Conservation (phyloP, 805 yeast species). For the Lachancea quebecensis region DNA sequence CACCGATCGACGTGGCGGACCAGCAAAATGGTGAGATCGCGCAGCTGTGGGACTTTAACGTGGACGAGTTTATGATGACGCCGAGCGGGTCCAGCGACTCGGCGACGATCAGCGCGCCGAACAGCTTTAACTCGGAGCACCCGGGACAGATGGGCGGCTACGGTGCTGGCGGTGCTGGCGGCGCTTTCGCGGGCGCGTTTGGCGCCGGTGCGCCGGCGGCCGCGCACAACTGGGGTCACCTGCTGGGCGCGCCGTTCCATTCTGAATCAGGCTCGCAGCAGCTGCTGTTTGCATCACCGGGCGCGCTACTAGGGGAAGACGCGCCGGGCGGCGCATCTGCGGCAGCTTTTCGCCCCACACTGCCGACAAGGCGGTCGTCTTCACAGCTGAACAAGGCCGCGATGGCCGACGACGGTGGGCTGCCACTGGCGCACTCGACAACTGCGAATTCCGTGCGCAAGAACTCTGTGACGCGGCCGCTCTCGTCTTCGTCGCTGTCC, state of each 20-base stretch:
- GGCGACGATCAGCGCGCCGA: constrained; percentile 33
- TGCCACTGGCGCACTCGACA: constrained; percentile 14
- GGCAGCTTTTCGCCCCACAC: constrained; percentile 5
- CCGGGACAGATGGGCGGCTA: neutral
- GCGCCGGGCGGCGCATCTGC: neutral
- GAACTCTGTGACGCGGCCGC: constrained; percentile 22
- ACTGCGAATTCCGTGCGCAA: constrained; percentile 26
- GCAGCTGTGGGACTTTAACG: constrained; percentile 35
- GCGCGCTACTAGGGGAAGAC: constrained; percentile 2
- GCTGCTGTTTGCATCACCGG: constrained; percentile 2
- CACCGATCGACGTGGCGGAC: constrained; percentile 27
- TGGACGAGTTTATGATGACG: constrained; percentile 33
- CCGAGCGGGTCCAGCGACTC: constrained; percentile 30
- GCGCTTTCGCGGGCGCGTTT: neutral
- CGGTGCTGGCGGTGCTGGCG: neutral
- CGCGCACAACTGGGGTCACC: constrained; percentile 7
- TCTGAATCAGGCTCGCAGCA: constrained; percentile 1
- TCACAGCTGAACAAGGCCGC: constrained; percentile 5
- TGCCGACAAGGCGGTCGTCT: constrained; percentile 8
- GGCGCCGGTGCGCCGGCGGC: neutral
- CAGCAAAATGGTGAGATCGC: constrained; percentile 35
- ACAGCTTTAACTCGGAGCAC: constrained; percentile 26
- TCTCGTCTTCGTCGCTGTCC: constrained; percentile 25
- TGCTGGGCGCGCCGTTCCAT: constrained; percentile 6
- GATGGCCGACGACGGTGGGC: constrained; percentile 16